Evolutionary conservation across 805 yeast species (phyloP), one percentile per base, ranked within the genome.

Genomic region (Candida mattraensis): DNA sequence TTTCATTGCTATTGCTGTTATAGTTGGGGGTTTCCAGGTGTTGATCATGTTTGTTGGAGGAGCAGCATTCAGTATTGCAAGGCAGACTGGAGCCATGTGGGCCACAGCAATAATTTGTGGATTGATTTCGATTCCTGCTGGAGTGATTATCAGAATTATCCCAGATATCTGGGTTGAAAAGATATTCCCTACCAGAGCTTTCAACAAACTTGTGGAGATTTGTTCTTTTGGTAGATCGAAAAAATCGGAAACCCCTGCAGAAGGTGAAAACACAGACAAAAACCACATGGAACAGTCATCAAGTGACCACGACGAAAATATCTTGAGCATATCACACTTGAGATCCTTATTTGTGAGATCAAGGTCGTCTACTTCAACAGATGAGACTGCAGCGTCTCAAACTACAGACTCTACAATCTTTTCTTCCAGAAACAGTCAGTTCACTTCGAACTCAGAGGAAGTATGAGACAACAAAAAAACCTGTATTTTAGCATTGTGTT

Each of bases 31-130:
- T 5, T 76, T 80, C 63, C 99, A 93, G 66, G 68, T 88, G 3
- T 61, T 91, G 35, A 91, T 93, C 51, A 93, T 93, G 98, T 85
- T 80, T 63, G 91, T 87, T 45, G 99, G 99, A 36, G 99, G 99
- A 37, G 85, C 91, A 26, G 96, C 99, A 0, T 93, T 93, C 63
- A 78, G 89, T 6, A 72, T 89, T 46, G 77, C 76, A 2, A 72
- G 82, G 44, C 94, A 85, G 62, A 83, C 95, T 1, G 83, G 84
- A 6, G 78, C 78, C 1, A 79, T 81, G 84, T 94, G 99, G 99
- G 93, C 76, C 1, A 79, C 87, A 2, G 93, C 98, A 0, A 62
- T 91, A 5, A 53, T 84, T 18, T 78, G 94, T 64, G 98, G 98
- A 19, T 57, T 83, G 44, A 31, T 84, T 12, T 82, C 96, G 11